A percentile compares a stretch with the other conserved stretches of the same genome.
These are phyloP conservation scores for Quercus engelmannii DNA, from an alignment of 306 rosid species.

Conservation along the genomic window DNA sequence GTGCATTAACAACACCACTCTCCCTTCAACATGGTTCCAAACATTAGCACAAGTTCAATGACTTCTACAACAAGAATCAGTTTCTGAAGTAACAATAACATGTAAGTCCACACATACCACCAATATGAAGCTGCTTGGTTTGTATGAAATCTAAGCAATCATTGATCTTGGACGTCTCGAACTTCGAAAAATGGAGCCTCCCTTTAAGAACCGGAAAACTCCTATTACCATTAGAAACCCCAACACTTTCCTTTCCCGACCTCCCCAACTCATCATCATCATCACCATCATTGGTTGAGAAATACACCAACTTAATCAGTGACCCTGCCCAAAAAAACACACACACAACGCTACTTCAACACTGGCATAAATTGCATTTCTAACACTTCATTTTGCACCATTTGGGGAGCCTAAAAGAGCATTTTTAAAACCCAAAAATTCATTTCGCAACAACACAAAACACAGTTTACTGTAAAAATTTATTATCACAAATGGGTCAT, in stretches of 20 bases:
- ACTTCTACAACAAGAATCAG: background rate
- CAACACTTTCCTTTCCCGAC: slow-evolving; percentile 33
- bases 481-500: too few relatives aligned
- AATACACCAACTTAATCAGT: slow-evolving; percentile 78
- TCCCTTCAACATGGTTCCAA: background rate
- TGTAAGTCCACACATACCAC: slow-evolving; percentile 38
- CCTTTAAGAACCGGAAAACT: slow-evolving; percentile 49
- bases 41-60: background rate
- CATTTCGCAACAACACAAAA: too few relatives aligned
- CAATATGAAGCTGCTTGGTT: slow-evolving; percentile 59
- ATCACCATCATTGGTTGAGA: slow-evolving; percentile 47
- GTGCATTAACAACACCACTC: background rate
- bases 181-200: slow-evolving; percentile 74
- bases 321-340: slow-evolving; percentile 52
- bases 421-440: too few relatives aligned
- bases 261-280: slow-evolving; percentile 28
- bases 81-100: slow-evolving; percentile 5
- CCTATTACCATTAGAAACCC: slow-evolving; percentile 32
- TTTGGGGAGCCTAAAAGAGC: too few relatives aligned
- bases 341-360: slow-evolving; percentile 7
- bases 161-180: slow-evolving; percentile 78
- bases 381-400: too few relatives aligned
- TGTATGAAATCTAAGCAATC: slow-evolving; percentile 77
- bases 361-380: background rate
- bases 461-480: too few relatives aligned